These are phyloP conservation scores for Parastagonospora nodorum DNA, from an alignment of 2,329 filamentous ascomycete species.

Conservation along the genomic window DNA sequence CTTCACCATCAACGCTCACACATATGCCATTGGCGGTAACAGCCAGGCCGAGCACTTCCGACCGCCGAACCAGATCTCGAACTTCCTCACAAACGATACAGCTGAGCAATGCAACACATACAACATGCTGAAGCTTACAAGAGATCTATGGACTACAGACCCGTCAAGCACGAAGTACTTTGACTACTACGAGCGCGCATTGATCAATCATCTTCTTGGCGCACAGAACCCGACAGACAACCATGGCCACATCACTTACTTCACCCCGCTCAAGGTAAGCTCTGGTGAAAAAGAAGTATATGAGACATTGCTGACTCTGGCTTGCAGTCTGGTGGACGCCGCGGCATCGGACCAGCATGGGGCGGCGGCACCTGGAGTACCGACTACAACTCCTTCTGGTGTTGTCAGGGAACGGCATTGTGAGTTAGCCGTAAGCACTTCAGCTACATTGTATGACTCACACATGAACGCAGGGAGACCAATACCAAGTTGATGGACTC, in stretches of 20 bases:
- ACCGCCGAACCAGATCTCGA: conserved; percentile 53
- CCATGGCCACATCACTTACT: conserved; percentile 61
- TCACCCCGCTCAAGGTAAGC: conserved; percentile 52
- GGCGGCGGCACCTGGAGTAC: conserved; percentile 61
- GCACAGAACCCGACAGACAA: conserved; percentile 51
- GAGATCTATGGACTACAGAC: conserved; percentile 56
- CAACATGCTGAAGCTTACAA: conserved; percentile 62
- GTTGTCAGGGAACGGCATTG: conserved; percentile 58
- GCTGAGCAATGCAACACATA: conserved; percentile 61
- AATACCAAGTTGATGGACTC: conserved; percentile 62
- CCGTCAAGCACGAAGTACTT: conserved; percentile 53
- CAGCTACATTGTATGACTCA: too few relatives aligned
- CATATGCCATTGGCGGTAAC: conserved; percentile 61
- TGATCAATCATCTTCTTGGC: conserved; percentile 59
- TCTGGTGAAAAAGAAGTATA: too few relatives aligned
- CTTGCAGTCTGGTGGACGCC: conserved; percentile 46
- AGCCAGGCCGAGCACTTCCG: conserved; percentile 60
- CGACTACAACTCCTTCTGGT: conserved; percentile 60
- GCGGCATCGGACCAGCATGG: conserved; percentile 58
- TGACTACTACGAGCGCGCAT: conserved; percentile 58
- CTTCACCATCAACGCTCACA: conserved; percentile 53
- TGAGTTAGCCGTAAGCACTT: too few relatives aligned
- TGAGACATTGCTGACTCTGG: too few relatives aligned
- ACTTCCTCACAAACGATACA: conserved; percentile 53
- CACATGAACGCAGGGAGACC: conserved; percentile 45